Evolutionary conservation across 176 grass and related monocot genomes (phyloP).

Genomic region (Hordeum vulgare): DNA sequence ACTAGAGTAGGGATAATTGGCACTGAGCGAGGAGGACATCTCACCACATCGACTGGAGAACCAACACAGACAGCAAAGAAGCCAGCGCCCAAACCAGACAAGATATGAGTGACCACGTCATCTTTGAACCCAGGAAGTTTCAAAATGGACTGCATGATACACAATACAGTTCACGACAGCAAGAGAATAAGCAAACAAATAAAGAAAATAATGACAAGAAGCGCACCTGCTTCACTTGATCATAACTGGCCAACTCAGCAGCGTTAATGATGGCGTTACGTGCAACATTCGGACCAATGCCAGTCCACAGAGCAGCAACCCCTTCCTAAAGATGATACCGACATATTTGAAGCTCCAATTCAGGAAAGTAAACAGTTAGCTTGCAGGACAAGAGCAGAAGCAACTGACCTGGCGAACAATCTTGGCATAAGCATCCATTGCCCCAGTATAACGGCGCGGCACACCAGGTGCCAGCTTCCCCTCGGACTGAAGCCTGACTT

Average conservation of each 20-base stretch:
- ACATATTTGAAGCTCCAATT: not conserved
- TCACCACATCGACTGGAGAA: conserved; percentile 94
- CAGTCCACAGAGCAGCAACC: conserved; percentile 63
- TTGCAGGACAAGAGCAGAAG: not conserved
- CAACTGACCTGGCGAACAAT: conserved; percentile 56
- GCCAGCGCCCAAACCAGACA: conserved; percentile 82
- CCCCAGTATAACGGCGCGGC: conserved; percentile 63
- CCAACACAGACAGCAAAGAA: conserved; percentile 97
- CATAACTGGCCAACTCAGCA: conserved; percentile 95
- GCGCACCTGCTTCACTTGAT: conserved; percentile 85
- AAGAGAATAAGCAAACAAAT: not conserved
- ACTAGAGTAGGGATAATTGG: not conserved
- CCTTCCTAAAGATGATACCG: conserved; percentile 54
- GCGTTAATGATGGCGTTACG: conserved; percentile 90
- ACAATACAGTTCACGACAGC: not conserved
- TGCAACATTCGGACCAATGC: conserved; percentile 72
- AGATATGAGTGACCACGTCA: conserved; percentile 77
- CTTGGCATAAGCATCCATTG: conserved; percentile 74
- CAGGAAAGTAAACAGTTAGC: not conserved
- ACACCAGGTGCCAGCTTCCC: conserved; percentile 73
- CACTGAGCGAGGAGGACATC: not conserved
- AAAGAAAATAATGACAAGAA: not conserved
- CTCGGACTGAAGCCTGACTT: conserved; percentile 86
- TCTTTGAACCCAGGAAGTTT: conserved; percentile 93
- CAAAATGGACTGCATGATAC: conserved; percentile 62